phyloP scores from a whole-genome alignment of 805 yeast genomes.

The Nakazawaea wickerhamii region DNA sequence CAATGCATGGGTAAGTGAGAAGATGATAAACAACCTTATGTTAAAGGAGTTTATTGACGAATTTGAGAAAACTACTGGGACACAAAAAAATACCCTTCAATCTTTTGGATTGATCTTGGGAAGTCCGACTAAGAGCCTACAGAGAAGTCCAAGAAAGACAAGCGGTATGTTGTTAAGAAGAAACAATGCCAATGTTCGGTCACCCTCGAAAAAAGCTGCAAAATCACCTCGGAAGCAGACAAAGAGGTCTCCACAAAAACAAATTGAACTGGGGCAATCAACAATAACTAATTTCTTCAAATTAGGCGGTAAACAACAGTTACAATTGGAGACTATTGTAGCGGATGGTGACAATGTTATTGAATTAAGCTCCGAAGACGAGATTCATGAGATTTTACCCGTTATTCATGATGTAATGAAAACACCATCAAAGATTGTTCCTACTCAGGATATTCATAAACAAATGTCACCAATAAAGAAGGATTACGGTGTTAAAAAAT shows the following conservation, averaged over 20 bases:
- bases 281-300: neutral
- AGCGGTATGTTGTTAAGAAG: neutral
- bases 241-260: conserved; percentile 1
- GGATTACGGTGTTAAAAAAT: neutral
- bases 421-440: neutral
- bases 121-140: conserved; percentile 1
- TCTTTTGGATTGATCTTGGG: neutral
- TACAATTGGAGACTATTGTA: neutral
- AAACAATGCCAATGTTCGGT: neutral
- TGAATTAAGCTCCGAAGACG: neutral
- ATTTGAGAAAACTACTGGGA: neutral
- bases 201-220: neutral
- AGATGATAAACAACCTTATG: neutral
- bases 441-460: neutral
- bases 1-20: conserved; percentile 3
- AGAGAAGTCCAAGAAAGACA: neutral
- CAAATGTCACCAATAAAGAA: neutral
- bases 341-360: neutral
- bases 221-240: conserved; percentile 4
- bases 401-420: neutral
- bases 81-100: conserved; percentile 1
- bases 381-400: neutral
- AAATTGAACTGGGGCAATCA: neutral
- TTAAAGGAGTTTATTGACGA: neutral
- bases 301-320: neutral